Evolutionary conservation across 805 yeast species (phyloP).

Genomic region (Candida patagonica): DNA sequence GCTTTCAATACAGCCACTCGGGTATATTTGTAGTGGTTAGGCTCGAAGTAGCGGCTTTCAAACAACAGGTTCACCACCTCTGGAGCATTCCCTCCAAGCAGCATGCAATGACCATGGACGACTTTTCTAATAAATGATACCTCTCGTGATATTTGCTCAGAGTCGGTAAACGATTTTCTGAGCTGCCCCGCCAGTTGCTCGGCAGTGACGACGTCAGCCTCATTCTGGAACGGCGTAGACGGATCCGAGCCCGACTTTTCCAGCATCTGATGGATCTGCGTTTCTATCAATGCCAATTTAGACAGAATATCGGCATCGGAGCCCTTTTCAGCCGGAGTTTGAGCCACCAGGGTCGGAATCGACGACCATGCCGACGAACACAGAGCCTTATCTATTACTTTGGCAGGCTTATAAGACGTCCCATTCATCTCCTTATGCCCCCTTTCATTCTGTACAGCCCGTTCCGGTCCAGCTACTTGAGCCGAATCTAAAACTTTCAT

Average conservation of each 20-base stretch:
- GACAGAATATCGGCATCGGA: slow-evolving; percentile 3
- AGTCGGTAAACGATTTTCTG: neutral
- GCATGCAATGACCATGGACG: slow-evolving; percentile 13
- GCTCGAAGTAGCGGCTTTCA: slow-evolving; percentile 6
- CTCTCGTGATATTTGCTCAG: slow-evolving; percentile 7
- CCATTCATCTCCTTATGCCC: too few relatives aligned
- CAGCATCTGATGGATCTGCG: neutral
- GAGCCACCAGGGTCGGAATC: slow-evolving; percentile 14
- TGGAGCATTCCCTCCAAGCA: slow-evolving; percentile 13
- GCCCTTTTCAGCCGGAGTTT: slow-evolving; percentile 11
- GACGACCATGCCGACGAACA: slow-evolving; percentile 9
- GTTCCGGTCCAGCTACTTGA: too few relatives aligned
- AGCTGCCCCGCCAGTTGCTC: neutral
- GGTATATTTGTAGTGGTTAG: slow-evolving; percentile 12
- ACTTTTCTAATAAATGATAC: slow-evolving; percentile 10
- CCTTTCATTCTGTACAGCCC: too few relatives aligned
- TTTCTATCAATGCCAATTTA: neutral
- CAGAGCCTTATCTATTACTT: slow-evolving; percentile 17
- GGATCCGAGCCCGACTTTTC: neutral
- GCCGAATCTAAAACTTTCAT: too few relatives aligned
- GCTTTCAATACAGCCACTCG: slow-evolving; percentile 13
- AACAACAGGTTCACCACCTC: slow-evolving; percentile 12
- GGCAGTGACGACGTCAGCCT: neutral
- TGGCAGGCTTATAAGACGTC: too few relatives aligned
- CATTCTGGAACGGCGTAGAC: neutral